Evolutionary conservation across 2,329 filamentous ascomycete species (phyloP), one percentile per base, ranked within the genome.

Genomic region (Elsinoe perseae): DNA sequence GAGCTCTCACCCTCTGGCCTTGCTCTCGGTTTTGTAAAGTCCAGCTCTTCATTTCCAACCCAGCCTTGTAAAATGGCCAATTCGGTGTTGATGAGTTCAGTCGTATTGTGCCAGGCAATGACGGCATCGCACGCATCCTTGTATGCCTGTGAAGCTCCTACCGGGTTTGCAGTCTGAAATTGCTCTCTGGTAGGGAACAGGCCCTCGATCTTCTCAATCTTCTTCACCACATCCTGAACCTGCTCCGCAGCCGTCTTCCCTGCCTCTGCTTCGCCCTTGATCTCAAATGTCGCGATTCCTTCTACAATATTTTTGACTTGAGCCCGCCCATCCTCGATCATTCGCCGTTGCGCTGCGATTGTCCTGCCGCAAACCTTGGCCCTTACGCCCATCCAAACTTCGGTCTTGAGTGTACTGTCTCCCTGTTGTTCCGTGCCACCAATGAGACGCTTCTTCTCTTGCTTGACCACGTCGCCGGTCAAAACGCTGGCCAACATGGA

Each of bases 61-160:
- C 93, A 98, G 61, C 86, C 90, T 70, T 93, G 91, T 61, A 98
- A 72, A 61, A 97, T 91, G 12, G 84, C 84, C 58, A 98, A 80
- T 70, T 98, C 89, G 2, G 89, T 95, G 69, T 95, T 95, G 77
- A 98, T 97, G 67, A 95, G 83, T 67, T 92, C 85, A 28, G 91
- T 96, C 53, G 91, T 96, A 71, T 97, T 98, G 76, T 95, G 86
- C 93, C 93, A 98, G 2, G 92, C 85, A 60, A 95, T 83, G 62
- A 98, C 86, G 50, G 92, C 86, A 68, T 95, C 87, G 65, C 87
- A 93, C 25, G 89, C 89, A 60, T 91, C 85, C 60, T 81, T 79
- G 72, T 91, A 98, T 27, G 84, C 80, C 27, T 82, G 78, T 1
- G 90, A 95, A 25, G 82, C 84, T 54, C 89, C 87, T 38, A 85